Conservation (phyloP, 2,329 filamentous ascomycete genomes). For the Pestalotiopsis sp. region DNA sequence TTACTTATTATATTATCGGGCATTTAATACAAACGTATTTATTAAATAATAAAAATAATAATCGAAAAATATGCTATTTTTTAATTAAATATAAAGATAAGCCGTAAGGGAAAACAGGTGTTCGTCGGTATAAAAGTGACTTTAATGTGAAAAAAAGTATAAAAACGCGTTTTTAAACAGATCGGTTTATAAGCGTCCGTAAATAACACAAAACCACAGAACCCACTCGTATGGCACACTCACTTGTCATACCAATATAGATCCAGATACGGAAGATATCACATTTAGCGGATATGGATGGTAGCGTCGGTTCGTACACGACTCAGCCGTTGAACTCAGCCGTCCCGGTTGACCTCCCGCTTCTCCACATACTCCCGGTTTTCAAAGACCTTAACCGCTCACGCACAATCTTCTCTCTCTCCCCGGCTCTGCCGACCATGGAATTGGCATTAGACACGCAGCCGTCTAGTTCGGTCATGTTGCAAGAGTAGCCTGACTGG, state of each 20-base stretch:
- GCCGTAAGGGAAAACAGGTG: too few relatives aligned
- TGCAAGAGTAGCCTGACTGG: background rate
- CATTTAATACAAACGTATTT: too few relatives aligned
- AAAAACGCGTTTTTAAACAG: too few relatives aligned
- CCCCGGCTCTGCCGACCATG: background rate
- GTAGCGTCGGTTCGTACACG: background rate
- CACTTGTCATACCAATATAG: background rate
- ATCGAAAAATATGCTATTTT: too few relatives aligned
- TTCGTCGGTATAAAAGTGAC: too few relatives aligned
- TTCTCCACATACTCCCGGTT: conserved; percentile 23
- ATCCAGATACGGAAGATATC: background rate
- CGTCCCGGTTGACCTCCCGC: conserved; percentile 23
- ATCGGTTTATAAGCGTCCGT: too few relatives aligned
- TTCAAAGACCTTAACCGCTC: background rate
- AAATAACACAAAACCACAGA: too few relatives aligned
- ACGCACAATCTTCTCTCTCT: background rate
- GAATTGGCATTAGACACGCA: conserved; percentile 6
- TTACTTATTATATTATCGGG: too few relatives aligned
- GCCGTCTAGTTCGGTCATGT: background rate
- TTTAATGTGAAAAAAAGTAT: too few relatives aligned
- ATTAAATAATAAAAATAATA: too few relatives aligned
- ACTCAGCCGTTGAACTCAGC: conserved; percentile 21
- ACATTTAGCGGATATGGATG: background rate
- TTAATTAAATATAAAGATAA: too few relatives aligned
- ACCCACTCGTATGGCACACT: background rate